Base-by-base conservation (phyloP, 306 rosid genomes). In the Cucurbita moschata region DNA sequence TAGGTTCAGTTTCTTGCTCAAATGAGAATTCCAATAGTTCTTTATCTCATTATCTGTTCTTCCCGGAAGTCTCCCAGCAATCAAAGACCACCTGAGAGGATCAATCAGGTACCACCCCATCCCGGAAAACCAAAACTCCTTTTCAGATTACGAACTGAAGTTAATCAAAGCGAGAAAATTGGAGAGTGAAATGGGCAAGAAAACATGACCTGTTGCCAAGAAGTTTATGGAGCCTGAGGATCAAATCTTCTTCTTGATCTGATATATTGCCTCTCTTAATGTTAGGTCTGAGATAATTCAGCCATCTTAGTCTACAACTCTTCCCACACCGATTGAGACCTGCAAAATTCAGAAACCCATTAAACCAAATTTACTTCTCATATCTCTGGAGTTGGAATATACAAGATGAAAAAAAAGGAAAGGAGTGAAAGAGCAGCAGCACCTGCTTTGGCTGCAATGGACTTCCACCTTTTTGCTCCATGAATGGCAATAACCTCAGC, bases 31-130 rank as follows among this genome's bases (percentile, higher is more conserved):
- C 92, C 92, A 88, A 73, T 88, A 85, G 65, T 88, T 88, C 74
- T 88, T 88, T 44, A 88, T 88, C 84, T 88, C 92, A 78, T 88
- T 88, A 65, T 88, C 92, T 54, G 92, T 88, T 77, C 89, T 75
- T 7, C 92, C 92, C 0, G 92, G 92, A 66, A 88, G 76, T 73
- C 89, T 75, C 58, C 92, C 92, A 2, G 92, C 92, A 35, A 88
- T 88, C 80, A 88, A 82, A 16, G 92, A 80, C 92, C 92, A 88
- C 88, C 92, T 88, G 19, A 58, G 10, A 70, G 56, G 14, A 51
- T 40, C 18, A 75, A 66, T 60, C 38, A 37, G 26, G 57, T 10
- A 62, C 69, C 58, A n/a, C 57, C 66, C 67, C 67, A 40, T 18
- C 52, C 12, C 71, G 3, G 16, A 46, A 67, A 46, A 67, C 40